A percentile compares a stretch with the other conserved stretches of the same genome.
These are phyloP conservation scores for Carex cristatella DNA, from an alignment of 176 grass and related monocot genomes.

Conservation along the genomic window DNA sequence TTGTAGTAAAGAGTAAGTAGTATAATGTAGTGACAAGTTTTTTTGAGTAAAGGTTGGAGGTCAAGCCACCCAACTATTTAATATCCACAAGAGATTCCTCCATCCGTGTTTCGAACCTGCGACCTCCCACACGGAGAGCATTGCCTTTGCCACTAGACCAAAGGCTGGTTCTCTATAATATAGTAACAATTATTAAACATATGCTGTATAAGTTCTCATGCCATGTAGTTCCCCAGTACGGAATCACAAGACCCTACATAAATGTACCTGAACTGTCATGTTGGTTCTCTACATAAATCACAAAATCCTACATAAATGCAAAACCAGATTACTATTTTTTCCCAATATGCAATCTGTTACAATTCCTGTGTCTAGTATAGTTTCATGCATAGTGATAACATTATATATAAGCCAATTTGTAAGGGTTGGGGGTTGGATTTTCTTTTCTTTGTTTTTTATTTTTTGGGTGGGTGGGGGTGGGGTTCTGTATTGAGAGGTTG, in stretches of 20 bases:
- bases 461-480: too few species aligned
- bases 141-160: too few species aligned
- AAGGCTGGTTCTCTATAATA: background rate
- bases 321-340: background rate
- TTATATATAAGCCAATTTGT: background rate
- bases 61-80: too few species aligned
- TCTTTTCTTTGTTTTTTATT: too few species aligned
- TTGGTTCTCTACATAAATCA: background rate
- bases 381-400: background rate
- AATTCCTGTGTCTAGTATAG: background rate
- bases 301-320: background rate
- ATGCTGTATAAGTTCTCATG: background rate
- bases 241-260: background rate
- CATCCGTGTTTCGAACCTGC: too few species aligned
- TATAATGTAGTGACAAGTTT: background rate
- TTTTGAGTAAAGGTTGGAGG: too few species aligned
- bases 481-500: background rate
- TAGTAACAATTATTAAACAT: background rate
- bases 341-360: background rate
- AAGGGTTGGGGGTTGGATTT: background rate
- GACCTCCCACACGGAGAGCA: too few species aligned
- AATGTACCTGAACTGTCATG: background rate
- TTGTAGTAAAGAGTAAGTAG: background rate
- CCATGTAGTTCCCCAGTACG: background rate
- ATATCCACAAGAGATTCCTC: too few species aligned